Conservation (phyloP, 176 grass and related monocot genomes). For the Eremochloa ophiuroides region DNA sequence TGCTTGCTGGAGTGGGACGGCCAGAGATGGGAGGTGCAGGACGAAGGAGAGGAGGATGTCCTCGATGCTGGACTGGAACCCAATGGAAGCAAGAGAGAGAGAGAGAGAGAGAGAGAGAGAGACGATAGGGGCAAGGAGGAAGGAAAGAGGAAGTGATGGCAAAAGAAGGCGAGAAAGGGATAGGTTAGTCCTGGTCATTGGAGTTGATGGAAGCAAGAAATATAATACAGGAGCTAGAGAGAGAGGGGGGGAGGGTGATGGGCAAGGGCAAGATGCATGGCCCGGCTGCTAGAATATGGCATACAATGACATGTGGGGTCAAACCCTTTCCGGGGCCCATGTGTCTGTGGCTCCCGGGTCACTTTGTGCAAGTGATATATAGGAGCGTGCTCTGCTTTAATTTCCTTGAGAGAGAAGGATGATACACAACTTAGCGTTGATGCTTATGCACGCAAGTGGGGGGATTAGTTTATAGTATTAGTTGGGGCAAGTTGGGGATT, state of each 20-base stretch:
- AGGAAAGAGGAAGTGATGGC: conserved; percentile 10
- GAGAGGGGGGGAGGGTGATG: neutral
- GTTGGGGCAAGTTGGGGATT: conserved; percentile 38
- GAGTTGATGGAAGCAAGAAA: conserved; percentile 32
- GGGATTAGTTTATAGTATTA: conserved; percentile 29
- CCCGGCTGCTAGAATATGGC: neutral
- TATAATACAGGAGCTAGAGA: conserved; percentile 42
- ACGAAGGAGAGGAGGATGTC: neutral
- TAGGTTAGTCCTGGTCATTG: conserved; percentile 43
- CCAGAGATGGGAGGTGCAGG: neutral
- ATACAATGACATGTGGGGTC: conserved; percentile 3
- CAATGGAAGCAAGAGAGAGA: conserved; percentile 14
- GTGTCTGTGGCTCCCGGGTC: neutral
- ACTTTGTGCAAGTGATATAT: too few relatives aligned
- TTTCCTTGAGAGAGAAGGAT: conserved; percentile 28
- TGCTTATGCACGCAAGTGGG: conserved; percentile 57
- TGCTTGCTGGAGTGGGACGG: neutral
- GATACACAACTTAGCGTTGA: conserved; percentile 35
- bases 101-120: neutral
- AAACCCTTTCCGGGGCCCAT: neutral
- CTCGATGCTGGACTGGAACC: conserved; percentile 11
- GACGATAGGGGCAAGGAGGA: neutral
- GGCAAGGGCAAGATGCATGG: neutral
- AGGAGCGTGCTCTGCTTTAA: neutral
- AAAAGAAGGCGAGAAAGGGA: conserved; percentile 27